Evolutionary conservation across 2,329 filamentous ascomycete genomes (phyloP), one percentile per base, ranked within the genome.

Genomic region (Cordyceps farinosa): DNA sequence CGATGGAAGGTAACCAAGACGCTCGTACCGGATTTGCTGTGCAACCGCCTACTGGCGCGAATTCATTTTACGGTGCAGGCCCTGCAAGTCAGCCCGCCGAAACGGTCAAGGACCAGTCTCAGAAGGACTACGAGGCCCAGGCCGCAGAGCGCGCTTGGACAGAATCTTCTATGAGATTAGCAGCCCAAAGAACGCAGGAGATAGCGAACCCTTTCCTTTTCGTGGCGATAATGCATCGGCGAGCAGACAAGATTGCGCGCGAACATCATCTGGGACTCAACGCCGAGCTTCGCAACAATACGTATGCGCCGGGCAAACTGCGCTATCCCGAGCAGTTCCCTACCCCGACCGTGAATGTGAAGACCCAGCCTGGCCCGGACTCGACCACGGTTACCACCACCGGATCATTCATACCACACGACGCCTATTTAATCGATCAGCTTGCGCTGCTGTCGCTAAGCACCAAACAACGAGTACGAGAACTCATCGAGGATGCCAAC

Each of bases 381-480:
- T 85, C 84, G 38, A 82, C 84, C 13, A 76, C 89, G 30, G 82
- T 91, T 3, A 77, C 84, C 48, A 87, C 88, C 1, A 82, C 81
- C 15, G 88, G 87, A 2, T 86, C 86, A 27, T 91, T 90, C 61
- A 84, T 96, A 44, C 84, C 95, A 0, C 87, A 89, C 42, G 90
- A 92, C 50, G 86, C 90, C 1, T 87, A 85, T 61, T 79, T 97
- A 40, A 89, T 90, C 15, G 92, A 97, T 65, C 90, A 97, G 68
- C 78, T 97, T 51, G 90, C 91, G 32, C 80, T 97, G 17, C 74
- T 97, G 64, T 95, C 92, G 6, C 83, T 97, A 63, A 90, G 91
- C 22, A 88, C 91, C 10, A 91, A 94, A 72, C 90, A 96, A 69
- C 85, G 92, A 34, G 69, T 97, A 44, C 84, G 90, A 60, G 85